A percentile compares a stretch with the other conserved stretches of the same genome.
These are phyloP conservation scores for Penicillium griseofulvum DNA, from an alignment of 2,329 filamentous ascomycete species.

Conservation along the genomic window DNA sequence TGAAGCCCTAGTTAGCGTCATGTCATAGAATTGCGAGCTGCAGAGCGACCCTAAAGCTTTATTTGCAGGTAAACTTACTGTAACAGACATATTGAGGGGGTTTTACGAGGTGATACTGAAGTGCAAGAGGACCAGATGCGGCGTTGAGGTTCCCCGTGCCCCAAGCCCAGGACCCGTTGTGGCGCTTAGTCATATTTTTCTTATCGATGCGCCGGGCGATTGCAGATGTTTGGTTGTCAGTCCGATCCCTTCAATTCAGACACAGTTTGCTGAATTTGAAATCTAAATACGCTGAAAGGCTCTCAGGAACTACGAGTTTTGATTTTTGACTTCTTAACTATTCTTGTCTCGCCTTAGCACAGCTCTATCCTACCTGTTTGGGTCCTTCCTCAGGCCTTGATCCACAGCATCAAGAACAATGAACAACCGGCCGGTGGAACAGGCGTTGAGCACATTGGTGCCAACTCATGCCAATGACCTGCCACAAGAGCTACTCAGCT, in stretches of 20 bases:
- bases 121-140: constrained; percentile 5
- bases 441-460: constrained; percentile 69
- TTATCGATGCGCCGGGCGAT: constrained; percentile 5
- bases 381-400: background rate
- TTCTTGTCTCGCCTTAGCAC: background rate
- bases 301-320: background rate
- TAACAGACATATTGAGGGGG: constrained; percentile 31
- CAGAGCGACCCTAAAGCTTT: accelerated
- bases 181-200: constrained; percentile 19
- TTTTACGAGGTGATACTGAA: background rate
- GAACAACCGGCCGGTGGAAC: constrained; percentile 69
- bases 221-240: constrained; percentile 4
- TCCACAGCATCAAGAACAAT: constrained; percentile 45
- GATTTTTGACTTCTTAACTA: too few relatives aligned
- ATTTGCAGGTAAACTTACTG: constrained; percentile 23
- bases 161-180: background rate
- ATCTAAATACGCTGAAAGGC: background rate
- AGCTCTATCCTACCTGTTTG: background rate
- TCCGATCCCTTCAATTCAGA: background rate
- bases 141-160: constrained; percentile 5
- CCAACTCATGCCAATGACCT: constrained; percentile 68
- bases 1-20: background rate
- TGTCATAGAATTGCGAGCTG: background rate
- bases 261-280: background rate
- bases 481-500: constrained; percentile 66